phyloP scores from a whole-genome alignment of 345 rosid species.

The Laguncularia racemosa region DNA sequence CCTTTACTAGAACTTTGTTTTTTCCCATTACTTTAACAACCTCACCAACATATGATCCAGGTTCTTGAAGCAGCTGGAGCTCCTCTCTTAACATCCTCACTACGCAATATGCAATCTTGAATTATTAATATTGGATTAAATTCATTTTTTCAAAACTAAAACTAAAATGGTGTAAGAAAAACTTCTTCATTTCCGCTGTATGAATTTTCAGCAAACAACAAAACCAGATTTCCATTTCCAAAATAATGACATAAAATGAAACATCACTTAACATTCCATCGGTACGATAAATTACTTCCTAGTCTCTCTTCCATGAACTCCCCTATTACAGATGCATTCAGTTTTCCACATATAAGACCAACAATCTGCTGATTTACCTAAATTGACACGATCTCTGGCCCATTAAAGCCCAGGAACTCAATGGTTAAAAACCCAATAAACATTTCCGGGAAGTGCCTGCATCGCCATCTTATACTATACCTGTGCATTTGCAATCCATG shows the following conservation, averaged over 20 bases:
- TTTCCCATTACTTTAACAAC: constrained; percentile 98
- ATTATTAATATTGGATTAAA: background rate
- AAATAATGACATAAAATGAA: background rate
- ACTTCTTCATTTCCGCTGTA: background rate
- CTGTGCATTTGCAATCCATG: too few species aligned
- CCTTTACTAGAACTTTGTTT: constrained; percentile 92
- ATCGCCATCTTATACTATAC: too few species aligned
- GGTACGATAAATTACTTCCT: too few species aligned
- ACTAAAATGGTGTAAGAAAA: background rate
- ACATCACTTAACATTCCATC: too few species aligned
- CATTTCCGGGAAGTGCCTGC: too few species aligned
- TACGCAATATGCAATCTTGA: constrained; percentile 14
- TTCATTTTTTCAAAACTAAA: background rate
- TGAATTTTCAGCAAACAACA: background rate
- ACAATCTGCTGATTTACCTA: too few species aligned
- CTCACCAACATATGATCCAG: constrained; percentile 97
- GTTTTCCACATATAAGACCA: too few species aligned
- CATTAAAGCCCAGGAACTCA: too few species aligned
- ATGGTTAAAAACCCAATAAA: too few species aligned
- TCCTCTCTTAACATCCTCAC: constrained; percentile 95
- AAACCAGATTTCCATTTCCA: background rate
- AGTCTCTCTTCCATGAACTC: too few species aligned
- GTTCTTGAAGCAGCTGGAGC: constrained; percentile 90
- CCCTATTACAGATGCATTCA: too few species aligned
- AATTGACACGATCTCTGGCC: too few species aligned